phyloP scores from a whole-genome alignment of 371 early-diverging fungal genomes.

The Gilbertella persicaria region DNA sequence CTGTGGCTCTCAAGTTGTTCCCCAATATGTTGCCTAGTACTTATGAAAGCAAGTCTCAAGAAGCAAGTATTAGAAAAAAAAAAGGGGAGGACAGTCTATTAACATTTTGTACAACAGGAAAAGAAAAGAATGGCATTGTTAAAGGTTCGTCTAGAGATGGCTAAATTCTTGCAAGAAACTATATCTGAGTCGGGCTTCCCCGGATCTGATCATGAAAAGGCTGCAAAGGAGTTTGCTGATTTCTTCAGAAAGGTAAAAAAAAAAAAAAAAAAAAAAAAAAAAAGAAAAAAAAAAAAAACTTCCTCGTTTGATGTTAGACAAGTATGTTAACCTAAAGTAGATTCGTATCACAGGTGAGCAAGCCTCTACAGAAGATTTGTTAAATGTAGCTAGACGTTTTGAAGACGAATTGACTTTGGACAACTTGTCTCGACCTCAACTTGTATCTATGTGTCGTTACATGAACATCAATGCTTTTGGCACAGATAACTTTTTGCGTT shows the following conservation, averaged over 20 bases:
- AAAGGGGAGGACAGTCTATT: neutral
- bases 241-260: slow-evolving; percentile 75
- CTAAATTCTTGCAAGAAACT: slow-evolving; percentile 94
- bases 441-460: slow-evolving; percentile 92
- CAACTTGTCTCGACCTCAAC: slow-evolving; percentile 91
- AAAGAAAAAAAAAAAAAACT: too few relatives aligned
- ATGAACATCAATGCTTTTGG: slow-evolving; percentile 95
- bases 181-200: slow-evolving; percentile 82
- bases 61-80: slow-evolving; percentile 41
- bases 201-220: slow-evolving; percentile 57
- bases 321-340: slow-evolving; percentile 39
- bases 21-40: slow-evolving; percentile 97
- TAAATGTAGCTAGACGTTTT: slow-evolving; percentile 84
- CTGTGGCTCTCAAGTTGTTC: slow-evolving; percentile 91
- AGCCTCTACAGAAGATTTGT: slow-evolving; percentile 81
- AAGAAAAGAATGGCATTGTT: slow-evolving; percentile 88
- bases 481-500: slow-evolving; percentile 91
- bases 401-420: slow-evolving; percentile 93
- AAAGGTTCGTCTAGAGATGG: slow-evolving; percentile 92
- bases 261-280: neutral
- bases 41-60: slow-evolving; percentile 88
- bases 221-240: slow-evolving; percentile 78
- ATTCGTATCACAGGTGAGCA: slow-evolving; percentile 86
- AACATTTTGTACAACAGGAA: slow-evolving; percentile 63
- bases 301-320: too few relatives aligned